Evolutionary conservation across 2,329 filamentous ascomycete species (phyloP), one percentile per base, ranked within the genome.

Genomic region (Fusarium gaditjirri): DNA sequence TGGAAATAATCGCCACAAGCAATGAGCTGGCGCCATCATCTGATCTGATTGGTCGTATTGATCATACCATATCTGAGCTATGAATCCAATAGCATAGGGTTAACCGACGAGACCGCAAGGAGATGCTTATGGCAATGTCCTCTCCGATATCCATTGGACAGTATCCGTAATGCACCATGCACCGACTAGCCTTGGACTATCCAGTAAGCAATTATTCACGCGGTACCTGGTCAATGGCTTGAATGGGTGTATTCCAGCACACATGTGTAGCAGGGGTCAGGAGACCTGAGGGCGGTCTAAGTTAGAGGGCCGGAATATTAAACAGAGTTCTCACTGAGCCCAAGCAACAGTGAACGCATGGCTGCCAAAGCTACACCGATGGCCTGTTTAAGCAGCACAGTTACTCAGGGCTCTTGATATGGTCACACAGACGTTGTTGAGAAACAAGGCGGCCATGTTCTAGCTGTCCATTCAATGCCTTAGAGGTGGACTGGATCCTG

Each of bases 351-450:
- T 8, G 42, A 61, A 33, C 41, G 41, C 62, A 49, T 61, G 39
- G 61, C 38, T 61, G 52, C 46, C 44, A 53, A 64, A 61, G 50
- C 65, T 54, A 62, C 70, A 61, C 53, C 61, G 41, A 63, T 39
- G 55, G 21, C 31, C 16, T 55, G 44, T 61, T 52, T 33, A 70
- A 71, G 54, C 58, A 52, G 54, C 58, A 38, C 35, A 46, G 29
- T 42, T 29, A 36, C n/a, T 56, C 50, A 43, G 57, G 29, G 23
- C 46, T 21, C n/a, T 39, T 54, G 38, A 35, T 29, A 25, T 52
- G 33, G 43, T 46, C 43, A 23, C 13, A 14, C 42, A 60, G 23
- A 38, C 16, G 23, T 67, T 46, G 35, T 23, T 65, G 36, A 39
- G 31, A 47, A 53, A 42, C 36, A 44, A 44, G 39, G 42, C 43